phyloP scores from a whole-genome alignment of 1,284 basidiomycete genomes.

The Stygiomarasmius scandens region DNA sequence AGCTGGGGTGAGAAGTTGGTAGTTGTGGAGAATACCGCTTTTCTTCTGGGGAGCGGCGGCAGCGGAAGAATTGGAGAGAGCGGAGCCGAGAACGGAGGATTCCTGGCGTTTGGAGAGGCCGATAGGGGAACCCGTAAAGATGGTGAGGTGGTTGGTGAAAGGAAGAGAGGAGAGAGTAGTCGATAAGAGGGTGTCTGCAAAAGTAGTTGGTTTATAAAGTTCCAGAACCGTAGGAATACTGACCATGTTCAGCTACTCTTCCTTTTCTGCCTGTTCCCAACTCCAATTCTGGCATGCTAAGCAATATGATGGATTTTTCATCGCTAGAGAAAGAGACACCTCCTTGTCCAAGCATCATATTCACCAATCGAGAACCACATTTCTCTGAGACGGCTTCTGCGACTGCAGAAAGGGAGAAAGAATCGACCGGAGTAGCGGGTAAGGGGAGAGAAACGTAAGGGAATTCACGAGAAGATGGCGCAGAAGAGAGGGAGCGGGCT shows the following conservation, averaged over 20 bases:
- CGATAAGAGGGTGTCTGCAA: slow-evolving; percentile 44
- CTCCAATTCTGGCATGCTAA: slow-evolving; percentile 56
- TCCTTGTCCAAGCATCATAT: slow-evolving; percentile 39
- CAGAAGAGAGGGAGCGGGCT: slow-evolving; percentile 43
- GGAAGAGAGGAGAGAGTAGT: slow-evolving; percentile 48
- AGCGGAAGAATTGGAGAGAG: slow-evolving; percentile 16
- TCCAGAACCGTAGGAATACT: slow-evolving; percentile 25
- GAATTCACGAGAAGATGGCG: slow-evolving; percentile 60
- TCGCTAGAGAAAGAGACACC: slow-evolving; percentile 35
- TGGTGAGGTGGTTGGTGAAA: slow-evolving; percentile 57
- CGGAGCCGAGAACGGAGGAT: slow-evolving; percentile 25
- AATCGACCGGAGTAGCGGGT: slow-evolving; percentile 19
- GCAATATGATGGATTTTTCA: slow-evolving; percentile 57
- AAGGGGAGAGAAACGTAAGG: slow-evolving; percentile 53
- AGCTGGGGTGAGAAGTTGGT: slow-evolving; percentile 80
- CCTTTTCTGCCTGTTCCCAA: slow-evolving; percentile 40
- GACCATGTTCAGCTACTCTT: slow-evolving; percentile 55
- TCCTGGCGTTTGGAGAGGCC: slow-evolving; percentile 40
- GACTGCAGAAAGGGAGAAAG: slow-evolving; percentile 36
- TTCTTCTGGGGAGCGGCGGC: slow-evolving; percentile 31
- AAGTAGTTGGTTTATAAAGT: slow-evolving; percentile 18
- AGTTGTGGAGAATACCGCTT: slow-evolving; percentile 70
- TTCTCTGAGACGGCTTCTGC: slow-evolving; percentile 47
- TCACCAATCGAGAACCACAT: slow-evolving; percentile 53
- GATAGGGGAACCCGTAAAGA: slow-evolving; percentile 58